These are phyloP conservation scores for Gryganskiella cystojenkinii DNA, from an alignment of 192 early-diverging fungal genomes.

Conservation along the genomic window DNA sequence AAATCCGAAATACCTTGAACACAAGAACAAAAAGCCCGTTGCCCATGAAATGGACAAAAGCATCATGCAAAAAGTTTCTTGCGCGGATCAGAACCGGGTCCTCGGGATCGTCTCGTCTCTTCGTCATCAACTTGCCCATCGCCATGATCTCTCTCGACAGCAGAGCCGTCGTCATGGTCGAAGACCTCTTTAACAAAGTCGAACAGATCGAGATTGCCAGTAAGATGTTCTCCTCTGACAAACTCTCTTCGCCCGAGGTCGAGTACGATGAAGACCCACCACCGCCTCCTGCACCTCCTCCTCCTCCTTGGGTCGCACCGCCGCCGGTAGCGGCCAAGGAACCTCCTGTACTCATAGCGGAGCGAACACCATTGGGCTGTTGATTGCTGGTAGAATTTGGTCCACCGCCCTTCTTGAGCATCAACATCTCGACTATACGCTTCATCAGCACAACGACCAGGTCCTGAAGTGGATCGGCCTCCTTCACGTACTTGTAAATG, in stretches of 20 bases:
- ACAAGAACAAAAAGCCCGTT: slow-evolving; percentile 71
- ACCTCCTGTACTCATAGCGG: not conserved
- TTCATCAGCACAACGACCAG: slow-evolving; percentile 46
- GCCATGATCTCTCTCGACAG: slow-evolving; percentile 69
- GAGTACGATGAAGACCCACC: not conserved
- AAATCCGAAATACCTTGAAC: no score
- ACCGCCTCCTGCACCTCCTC: not conserved
- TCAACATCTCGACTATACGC: slow-evolving; percentile 48
- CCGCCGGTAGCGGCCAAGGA: not conserved
- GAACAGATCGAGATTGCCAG: slow-evolving; percentile 63
- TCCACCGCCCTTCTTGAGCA: slow-evolving; percentile 19
- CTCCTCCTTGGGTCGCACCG: no score
- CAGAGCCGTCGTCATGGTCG: slow-evolving; percentile 65
- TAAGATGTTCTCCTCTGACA: slow-evolving; percentile 66
- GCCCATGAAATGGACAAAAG: slow-evolving; percentile 64
- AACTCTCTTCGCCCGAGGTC: slow-evolving; percentile 17
- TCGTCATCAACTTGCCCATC: slow-evolving; percentile 64
- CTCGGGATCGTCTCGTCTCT: slow-evolving; percentile 49
- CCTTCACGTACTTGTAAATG: slow-evolving; percentile 62
- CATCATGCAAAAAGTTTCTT: slow-evolving; percentile 61
- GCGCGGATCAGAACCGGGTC: slow-evolving; percentile 62
- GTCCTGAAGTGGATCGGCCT: slow-evolving; percentile 38
- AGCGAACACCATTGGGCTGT: not conserved
- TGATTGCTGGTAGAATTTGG: not conserved
- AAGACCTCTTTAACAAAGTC: slow-evolving; percentile 60